These are phyloP conservation scores for Chloroidium sp. DNA, from an alignment of 163 green algal genomes.

Conservation along the genomic window DNA sequence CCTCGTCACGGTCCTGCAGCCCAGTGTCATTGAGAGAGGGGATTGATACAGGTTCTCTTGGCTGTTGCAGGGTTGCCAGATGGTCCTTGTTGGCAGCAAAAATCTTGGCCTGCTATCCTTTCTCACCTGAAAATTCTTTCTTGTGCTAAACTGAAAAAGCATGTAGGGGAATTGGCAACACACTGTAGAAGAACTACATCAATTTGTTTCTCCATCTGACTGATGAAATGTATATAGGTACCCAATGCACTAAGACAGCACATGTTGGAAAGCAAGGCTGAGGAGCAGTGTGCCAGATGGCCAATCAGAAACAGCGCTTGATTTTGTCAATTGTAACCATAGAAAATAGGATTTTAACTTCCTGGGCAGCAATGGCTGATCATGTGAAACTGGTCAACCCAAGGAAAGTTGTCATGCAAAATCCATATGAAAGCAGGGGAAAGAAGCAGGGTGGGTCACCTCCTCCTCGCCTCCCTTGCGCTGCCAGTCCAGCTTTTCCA, in stretches of 20 bases:
- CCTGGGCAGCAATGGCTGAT: no score
- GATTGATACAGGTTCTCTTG: neutral
- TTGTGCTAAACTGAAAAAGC: neutral
- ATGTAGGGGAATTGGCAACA: neutral
- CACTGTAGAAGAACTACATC: no score
- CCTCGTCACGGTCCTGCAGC: conserved; percentile 39
- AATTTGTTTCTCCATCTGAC: no score
- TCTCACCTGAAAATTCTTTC: neutral
- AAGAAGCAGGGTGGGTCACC: neutral
- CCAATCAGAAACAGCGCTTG: no score
- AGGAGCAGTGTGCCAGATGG: no score
- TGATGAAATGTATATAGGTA: no score
- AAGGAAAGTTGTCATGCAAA: no score
- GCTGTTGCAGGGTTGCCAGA: neutral
- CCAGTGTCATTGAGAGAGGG: neutral
- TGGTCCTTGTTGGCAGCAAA: neutral
- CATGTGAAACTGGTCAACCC: no score
- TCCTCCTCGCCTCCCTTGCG: neutral
- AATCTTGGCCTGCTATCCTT: neutral
- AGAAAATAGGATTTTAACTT: no score
- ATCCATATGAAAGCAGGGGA: neutral
- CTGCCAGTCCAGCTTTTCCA: conserved; percentile 56
- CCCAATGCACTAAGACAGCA: no score
- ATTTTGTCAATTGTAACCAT: no score
- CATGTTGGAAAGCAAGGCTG: no score